Conservation (phyloP, 2,329 filamentous ascomycete species). For the Calonectria pseudoreteaudii region DNA sequence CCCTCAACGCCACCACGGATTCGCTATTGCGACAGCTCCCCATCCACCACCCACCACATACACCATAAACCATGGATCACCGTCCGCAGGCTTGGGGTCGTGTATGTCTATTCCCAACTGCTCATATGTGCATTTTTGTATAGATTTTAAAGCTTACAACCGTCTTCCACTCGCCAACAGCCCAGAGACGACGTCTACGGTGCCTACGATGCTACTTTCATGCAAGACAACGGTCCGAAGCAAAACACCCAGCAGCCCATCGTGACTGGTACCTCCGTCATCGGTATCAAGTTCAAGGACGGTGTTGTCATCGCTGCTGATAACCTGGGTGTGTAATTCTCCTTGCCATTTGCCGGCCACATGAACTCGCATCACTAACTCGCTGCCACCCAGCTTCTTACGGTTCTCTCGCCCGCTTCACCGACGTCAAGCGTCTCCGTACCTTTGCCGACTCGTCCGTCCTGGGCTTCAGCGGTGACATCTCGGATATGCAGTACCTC, state of each 20-base stretch:
- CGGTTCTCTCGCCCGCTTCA: slow-evolving; percentile 95
- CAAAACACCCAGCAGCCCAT: slow-evolving; percentile 92
- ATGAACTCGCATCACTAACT: slow-evolving; percentile 15
- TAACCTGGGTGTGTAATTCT: slow-evolving; percentile 79
- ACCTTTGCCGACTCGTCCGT: slow-evolving; percentile 86
- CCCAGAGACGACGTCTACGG: slow-evolving; percentile 98
- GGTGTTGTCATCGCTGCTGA: slow-evolving; percentile 97
- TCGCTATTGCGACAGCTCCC: not conserved
- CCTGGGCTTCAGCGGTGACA: slow-evolving; percentile 94
- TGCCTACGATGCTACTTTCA: slow-evolving; percentile 88
- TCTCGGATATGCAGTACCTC: slow-evolving; percentile 99
- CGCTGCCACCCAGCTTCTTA: slow-evolving; percentile 79
- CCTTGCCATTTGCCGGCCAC: not conserved
- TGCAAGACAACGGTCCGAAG: slow-evolving; percentile 77
- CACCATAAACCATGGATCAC: slow-evolving; percentile 70
- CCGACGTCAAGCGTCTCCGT: slow-evolving; percentile 94
- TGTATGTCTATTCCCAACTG: slow-evolving; percentile 59
- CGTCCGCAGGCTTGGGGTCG: slow-evolving; percentile 79
- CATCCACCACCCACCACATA: slow-evolving; percentile 26
- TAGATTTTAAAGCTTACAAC: slow-evolving; percentile 6
- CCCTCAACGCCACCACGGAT: not conserved
- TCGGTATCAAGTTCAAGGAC: slow-evolving; percentile 95
- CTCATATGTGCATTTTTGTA: not conserved
- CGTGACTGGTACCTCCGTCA: slow-evolving; percentile 95
- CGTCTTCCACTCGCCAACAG: slow-evolving; percentile 60